A percentile compares a stretch with the other conserved stretches of the same genome.
phyloP scores from a whole-genome alignment of 148 eudicot genomes.

The Rhododendron ferrugineum region DNA sequence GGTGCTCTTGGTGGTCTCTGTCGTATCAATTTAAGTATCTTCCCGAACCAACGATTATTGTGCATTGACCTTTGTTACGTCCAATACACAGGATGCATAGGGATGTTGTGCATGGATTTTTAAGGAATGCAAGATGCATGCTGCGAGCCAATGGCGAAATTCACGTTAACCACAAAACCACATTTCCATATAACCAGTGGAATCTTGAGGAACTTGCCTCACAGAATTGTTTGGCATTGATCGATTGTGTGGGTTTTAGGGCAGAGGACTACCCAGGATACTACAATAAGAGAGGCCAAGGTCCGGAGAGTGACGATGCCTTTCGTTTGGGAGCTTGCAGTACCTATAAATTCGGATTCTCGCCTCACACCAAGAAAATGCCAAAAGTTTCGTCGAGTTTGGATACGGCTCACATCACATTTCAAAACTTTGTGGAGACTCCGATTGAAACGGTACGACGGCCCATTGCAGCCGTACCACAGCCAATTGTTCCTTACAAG shows the following conservation, averaged over 20 bases:
- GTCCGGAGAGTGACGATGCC: conserved; percentile 36
- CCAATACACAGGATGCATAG: conserved; percentile 34
- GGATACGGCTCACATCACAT: too few species aligned
- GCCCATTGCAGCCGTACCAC: neutral
- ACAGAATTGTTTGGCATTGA: conserved; percentile 19
- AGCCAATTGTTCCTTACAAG: neutral
- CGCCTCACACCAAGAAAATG: neutral
- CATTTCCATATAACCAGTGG: conserved; percentile 42
- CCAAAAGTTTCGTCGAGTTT: neutral
- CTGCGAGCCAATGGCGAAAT: conserved; percentile 45
- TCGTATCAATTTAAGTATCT: neutral
- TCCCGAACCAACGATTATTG: neutral
- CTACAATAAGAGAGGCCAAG: conserved; percentile 55
- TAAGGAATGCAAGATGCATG: conserved; percentile 48
- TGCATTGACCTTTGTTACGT: neutral
- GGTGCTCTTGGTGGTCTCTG: neutral
- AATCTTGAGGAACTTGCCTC: conserved; percentile 41
- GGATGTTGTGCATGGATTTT: conserved; percentile 44
- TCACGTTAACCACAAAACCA: conserved; percentile 58
- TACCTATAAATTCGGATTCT: conserved; percentile 45
- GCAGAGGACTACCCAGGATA: conserved; percentile 60
- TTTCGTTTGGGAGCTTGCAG: conserved; percentile 48
- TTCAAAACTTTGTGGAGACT: neutral
- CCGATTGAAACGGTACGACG: neutral
- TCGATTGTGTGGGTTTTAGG: conserved; percentile 29